Evolutionary conservation across 257 asterid genomes (phyloP).

Genomic region (Rehmannia glutinosa): DNA sequence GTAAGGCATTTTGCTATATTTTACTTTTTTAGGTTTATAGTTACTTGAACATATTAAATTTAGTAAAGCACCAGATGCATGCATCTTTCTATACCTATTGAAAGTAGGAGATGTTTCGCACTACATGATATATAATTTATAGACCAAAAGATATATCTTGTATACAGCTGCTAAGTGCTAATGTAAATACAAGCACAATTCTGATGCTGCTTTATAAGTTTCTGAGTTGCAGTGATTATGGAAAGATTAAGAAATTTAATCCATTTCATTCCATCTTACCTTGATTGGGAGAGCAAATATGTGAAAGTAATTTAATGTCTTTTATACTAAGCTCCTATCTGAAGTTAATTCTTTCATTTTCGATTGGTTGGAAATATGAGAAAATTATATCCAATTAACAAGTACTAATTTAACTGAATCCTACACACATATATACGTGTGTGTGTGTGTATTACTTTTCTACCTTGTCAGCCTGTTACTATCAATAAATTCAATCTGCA

Average conservation of each 20-base stretch:
- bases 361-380: neutral
- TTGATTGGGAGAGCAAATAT: neutral
- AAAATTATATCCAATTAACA: neutral
- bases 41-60: neutral
- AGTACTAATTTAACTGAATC: neutral
- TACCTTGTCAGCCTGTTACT: too few species aligned
- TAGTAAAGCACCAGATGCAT: neutral
- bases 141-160: neutral
- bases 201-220: neutral
- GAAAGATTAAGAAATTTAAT: neutral
- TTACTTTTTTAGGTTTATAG: neutral
- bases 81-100: neutral
- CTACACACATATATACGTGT: too few species aligned
- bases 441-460: too few species aligned
- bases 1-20: constrained; percentile 40
- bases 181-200: neutral
- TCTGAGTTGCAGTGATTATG: neutral
- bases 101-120: neutral
- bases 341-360: neutral
- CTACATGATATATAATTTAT: neutral
- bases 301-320: neutral
- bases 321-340: neutral
- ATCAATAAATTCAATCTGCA: neutral
- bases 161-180: neutral
- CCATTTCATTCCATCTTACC: neutral